A percentile compares a stretch with the other conserved stretches of the same genome.
These are phyloP conservation scores for Lyophyllum shimeji DNA, from an alignment of 768 basidiomycete species.

Conservation along the genomic window DNA sequence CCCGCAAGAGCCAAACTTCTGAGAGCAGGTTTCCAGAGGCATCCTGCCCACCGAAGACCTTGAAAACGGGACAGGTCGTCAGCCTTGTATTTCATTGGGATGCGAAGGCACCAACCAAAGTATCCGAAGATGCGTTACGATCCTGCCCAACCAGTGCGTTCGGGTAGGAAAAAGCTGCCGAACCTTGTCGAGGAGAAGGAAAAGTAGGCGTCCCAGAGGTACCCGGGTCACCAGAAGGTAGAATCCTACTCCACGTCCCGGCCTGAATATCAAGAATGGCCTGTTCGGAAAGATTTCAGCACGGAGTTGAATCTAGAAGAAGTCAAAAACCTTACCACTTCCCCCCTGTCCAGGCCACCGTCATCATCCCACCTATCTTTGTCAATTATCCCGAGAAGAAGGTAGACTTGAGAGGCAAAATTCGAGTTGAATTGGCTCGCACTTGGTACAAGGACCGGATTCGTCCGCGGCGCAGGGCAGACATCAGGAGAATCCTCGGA, in stretches of 20 bases:
- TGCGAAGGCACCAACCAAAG: slow-evolving; percentile 42
- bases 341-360: slow-evolving; percentile 59
- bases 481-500: slow-evolving; percentile 38
- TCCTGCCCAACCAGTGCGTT: slow-evolving; percentile 56
- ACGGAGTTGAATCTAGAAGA: neutral
- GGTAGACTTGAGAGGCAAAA: slow-evolving; percentile 65
- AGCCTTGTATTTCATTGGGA: neutral
- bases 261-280: slow-evolving; percentile 61
- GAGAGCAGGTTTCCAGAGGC: slow-evolving; percentile 62
- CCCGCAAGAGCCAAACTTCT: slow-evolving; percentile 77
- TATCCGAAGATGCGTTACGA: slow-evolving; percentile 55
- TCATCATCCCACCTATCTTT: slow-evolving; percentile 65
- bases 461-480: slow-evolving; percentile 68
- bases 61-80: slow-evolving; percentile 6
- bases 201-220: slow-evolving; percentile 45
- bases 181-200: slow-evolving; percentile 72
- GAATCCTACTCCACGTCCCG: slow-evolving; percentile 67
- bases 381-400: slow-evolving; percentile 70
- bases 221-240: slow-evolving; percentile 77
- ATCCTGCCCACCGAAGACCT: slow-evolving; percentile 78
- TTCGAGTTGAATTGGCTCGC: slow-evolving; percentile 51
- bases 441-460: slow-evolving; percentile 62
- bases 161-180: slow-evolving; percentile 57
- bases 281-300: slow-evolving; percentile 30
- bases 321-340: slow-evolving; percentile 54